Base-by-base conservation (phyloP, 345 rosid species). In the Arabis alpina region DNA sequence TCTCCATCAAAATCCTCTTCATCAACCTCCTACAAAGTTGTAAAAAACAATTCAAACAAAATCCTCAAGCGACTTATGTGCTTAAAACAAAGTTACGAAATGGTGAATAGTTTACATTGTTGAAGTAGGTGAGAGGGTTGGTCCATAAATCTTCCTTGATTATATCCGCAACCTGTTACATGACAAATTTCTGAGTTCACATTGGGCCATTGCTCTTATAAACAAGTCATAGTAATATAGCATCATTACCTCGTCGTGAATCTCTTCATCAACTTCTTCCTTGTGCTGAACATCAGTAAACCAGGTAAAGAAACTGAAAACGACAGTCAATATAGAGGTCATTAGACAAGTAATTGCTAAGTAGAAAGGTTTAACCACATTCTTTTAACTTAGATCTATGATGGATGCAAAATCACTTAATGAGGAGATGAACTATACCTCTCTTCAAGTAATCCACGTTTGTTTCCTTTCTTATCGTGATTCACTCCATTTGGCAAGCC, bases 101-200 rank as follows among this genome's bases (percentile, higher is more conserved):
- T 4, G 61, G 19, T 36, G 25, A 66, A 23, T 45, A 71, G 51
- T 42, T 80, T 83, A 93, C 97, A 82, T 76, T 88, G 83, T 84
- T 89, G 61, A 93, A 93, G 70, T 85, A 91, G 50, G 83, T 80
- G 61, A 91, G 87, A 68, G 98, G 97, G 86, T 91, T 91, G 54
- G 96, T 87, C 98, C 98, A 93, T 48, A 93, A 74, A 60, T 93
- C 97, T 79, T 89, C 98, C 85, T 93, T 93, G 75, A 93, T 91
- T 25, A 93, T 80, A 73, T 89, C 96, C 0, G 97, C 96, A 71
- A 93, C 70, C 97, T 90, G 96, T 80, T 81, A 71, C 53, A 61
- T 51, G 59, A 53, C 6, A 13, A 75, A 44, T 27, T 23, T 24
- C 53, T 39, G 43, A 62, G 73, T 61, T 67, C 64, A 68, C 54